These are phyloP conservation scores for Sherardia arvensis DNA, from an alignment of 257 asterid species.

Conservation along the genomic window DNA sequence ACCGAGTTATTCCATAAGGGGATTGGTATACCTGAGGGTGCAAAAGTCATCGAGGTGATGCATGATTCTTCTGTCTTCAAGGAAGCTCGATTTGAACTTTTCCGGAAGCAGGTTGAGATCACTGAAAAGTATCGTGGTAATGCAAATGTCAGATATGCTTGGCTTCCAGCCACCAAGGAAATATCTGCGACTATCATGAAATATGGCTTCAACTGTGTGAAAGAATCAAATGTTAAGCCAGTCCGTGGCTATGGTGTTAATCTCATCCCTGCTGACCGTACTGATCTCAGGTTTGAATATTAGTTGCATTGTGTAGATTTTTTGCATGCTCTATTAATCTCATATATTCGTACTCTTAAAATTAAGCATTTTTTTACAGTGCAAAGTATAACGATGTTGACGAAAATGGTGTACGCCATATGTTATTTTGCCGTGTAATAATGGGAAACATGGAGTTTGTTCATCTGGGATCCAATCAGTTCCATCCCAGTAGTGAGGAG, in stretches of 20 bases:
- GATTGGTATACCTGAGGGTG: conserved; percentile 22
- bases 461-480: conserved; percentile 66
- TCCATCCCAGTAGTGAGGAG: conserved; percentile 77
- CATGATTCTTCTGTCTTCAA: conserved; percentile 27
- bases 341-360: not conserved
- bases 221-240: conserved; percentile 25
- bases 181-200: conserved; percentile 36
- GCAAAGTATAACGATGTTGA: conserved; percentile 62
- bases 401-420: conserved; percentile 63
- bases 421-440: conserved; percentile 51
- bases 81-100: conserved; percentile 57
- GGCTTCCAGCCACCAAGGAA: conserved; percentile 76
- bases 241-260: conserved; percentile 48
- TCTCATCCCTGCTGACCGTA: conserved; percentile 66
- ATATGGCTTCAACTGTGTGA: conserved; percentile 53
- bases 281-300: conserved; percentile 54
- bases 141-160: conserved; percentile 64
- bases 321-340: not conserved
- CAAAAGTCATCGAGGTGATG: conserved; percentile 37
- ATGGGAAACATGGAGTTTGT: conserved; percentile 70
- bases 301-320: conserved; percentile 2
- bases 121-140: conserved; percentile 54
- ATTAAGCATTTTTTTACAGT: conserved; percentile 35
- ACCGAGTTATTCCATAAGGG: conserved; percentile 45
- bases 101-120: conserved; percentile 64